Base-by-base conservation (phyloP, 1,284 basidiomycete species). In the Prillingera fragicola region DNA sequence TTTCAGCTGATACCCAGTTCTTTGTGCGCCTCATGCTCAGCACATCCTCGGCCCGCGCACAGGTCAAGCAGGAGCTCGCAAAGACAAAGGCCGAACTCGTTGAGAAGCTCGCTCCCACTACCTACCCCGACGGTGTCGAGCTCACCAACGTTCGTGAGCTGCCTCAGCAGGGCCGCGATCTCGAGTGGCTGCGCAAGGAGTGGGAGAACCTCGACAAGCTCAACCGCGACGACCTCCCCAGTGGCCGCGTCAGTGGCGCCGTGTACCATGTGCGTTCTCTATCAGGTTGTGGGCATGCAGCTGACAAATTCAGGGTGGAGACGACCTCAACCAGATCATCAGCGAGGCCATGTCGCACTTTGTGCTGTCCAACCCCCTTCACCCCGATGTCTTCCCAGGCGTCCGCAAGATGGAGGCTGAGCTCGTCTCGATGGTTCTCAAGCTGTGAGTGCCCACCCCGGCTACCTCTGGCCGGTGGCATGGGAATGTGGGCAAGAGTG, bases 401-500 rank as follows among this genome's bases (percentile, higher is more conserved):
- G 75, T 97, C 5, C 79, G 94, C 39, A 92, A 95, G 73, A 98
- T 98, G 94, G 94, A 98, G 65, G 85, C 91, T 8, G 92, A 97
- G 66, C 80, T 97, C 34, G 89, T 98, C 33, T 76, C 85, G n/a
- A 96, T 96, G 86, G 87, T 85, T 54, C 76, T 97, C 35, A 78
- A 80, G 47, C 77, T 94, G 74, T 75, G 53, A 57, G 69, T 63
- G 28, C n/a, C 15, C 5, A 28, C 14, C 27, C 22, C 8, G 9
- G n/a, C n/a, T n/a, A n/a, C n/a, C n/a, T n/a, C n/a, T n/a, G n/a
- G n/a, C n/a, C n/a, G n/a, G n/a, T n/a, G n/a, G n/a, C n/a, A n/a
- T n/a, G n/a, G n/a, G n/a, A n/a, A n/a, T 8, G 32, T 29, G 15
- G 34, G 3, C 6, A 37, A n/a, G n/a, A n/a, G n/a, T n/a, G 24